Conservation (phyloP, 164 flowering plant genomes). For the Vitis rupestris region DNA sequence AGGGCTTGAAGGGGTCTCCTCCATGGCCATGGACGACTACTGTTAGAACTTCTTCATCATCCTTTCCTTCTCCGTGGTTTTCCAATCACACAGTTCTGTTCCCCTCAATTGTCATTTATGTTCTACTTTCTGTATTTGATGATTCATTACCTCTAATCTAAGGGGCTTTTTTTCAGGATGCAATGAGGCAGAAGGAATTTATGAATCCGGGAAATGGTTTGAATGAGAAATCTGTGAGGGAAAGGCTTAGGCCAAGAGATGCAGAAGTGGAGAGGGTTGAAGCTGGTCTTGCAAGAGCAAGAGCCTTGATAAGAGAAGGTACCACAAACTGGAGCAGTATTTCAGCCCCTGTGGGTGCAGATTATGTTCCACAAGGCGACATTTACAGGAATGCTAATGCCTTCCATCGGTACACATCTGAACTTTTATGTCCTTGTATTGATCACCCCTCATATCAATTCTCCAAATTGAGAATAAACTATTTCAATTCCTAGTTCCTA, state of each 20-base stretch:
- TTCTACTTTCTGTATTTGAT: not conserved
- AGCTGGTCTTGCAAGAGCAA: slow-evolving; percentile 14
- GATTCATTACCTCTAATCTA: not conserved
- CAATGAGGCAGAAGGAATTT: too few species aligned
- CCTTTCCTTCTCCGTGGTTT: not conserved
- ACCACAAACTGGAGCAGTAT: not conserved
- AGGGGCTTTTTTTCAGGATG: too few species aligned
- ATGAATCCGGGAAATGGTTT: too few species aligned
- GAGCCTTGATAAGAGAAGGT: slow-evolving; percentile 13
- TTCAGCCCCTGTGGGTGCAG: slow-evolving; percentile 2
- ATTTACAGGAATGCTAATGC: slow-evolving; percentile 13
- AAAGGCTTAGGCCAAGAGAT: not conserved
- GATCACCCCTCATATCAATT: too few species aligned
- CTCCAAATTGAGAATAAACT: too few species aligned
- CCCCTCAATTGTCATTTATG: not conserved
- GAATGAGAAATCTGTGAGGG: too few species aligned
- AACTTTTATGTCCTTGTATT: too few species aligned
- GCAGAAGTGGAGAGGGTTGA: slow-evolving; percentile 12
- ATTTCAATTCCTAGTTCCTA: too few species aligned
- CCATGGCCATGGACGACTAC: not conserved
- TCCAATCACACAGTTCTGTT: not conserved
- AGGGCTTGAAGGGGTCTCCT: not conserved
- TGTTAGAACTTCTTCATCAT: not conserved
- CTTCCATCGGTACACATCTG: slow-evolving; percentile 3
- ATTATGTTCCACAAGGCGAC: slow-evolving; percentile 13